Base-by-base conservation (phyloP, 2,329 filamentous ascomycete genomes). In the Blumeriella jaapii region DNA sequence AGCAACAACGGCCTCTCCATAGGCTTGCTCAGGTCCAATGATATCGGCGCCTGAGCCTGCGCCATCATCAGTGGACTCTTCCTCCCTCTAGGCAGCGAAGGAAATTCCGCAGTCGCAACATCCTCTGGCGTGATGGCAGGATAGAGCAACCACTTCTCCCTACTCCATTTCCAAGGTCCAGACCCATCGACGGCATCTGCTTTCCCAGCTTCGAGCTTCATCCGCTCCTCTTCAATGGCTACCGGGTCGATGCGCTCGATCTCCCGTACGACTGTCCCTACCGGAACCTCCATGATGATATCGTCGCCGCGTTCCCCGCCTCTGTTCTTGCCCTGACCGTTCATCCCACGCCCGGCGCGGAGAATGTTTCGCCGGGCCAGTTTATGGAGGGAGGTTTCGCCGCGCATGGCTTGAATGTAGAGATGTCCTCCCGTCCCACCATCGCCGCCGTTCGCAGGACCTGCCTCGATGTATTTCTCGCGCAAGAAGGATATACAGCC, bases 401-500 rank as follows among this genome's bases (percentile, higher is more conserved):
- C 85, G 36, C 82, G 77, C 1, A 93, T 76, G 6, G 91, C 87
- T 60, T 96, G 89, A 39, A 98, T 93, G 58, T 93, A 96, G 47
- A 98, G 68, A 51, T 82, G 93, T 24, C 91, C 91, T 42, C 91
- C 91, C 37, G 76, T 81, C 4, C 91, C 91, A 26, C 91, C 91
- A 55, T 98, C 86, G 40, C 91, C 91, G 31, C 91, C 91, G 58
- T 98, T 96, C 7, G 91, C 75, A 8, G 91, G 91, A 0, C 91
- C 91, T 45, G 93, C 78, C 28, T 78, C 74, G 18, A 95, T 68
- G 59, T 82, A 96, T 44, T 89, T 89, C 52, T 98, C 91, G 13
- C 89, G 79, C 27, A 93, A 63, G 56, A 96, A 98, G 0, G 91
- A 91, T 32, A 96, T 84, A 55, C 91, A 98, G 44, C 91, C 91